A percentile compares a stretch with the other conserved stretches of the same genome.
Conservation (phyloP, 192 early-diverging fungal genomes). For the Linnemannia zychae region DNA sequence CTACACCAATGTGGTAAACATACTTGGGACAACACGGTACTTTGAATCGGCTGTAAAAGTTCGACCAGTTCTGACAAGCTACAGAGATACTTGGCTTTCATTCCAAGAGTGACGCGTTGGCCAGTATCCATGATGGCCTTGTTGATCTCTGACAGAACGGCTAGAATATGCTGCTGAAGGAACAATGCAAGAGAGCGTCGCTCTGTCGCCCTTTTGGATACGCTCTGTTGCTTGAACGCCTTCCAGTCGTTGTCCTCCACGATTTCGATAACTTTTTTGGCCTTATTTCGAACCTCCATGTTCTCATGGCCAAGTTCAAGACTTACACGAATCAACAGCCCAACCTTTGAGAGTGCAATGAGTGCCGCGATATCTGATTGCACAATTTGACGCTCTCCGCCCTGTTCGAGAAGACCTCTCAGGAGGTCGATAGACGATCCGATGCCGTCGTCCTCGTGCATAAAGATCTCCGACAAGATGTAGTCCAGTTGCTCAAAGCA, state of each 20-base stretch:
- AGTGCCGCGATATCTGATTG: conserved; percentile 8
- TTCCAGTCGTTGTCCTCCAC: conserved; percentile 34
- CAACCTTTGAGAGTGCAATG: conserved; percentile 17
- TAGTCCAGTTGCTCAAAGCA: conserved; percentile 37
- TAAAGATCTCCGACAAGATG: conserved; percentile 29
- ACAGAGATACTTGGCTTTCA: conserved; percentile 33
- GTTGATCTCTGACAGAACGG: conserved; percentile 44
- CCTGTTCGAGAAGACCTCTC: conserved; percentile 8
- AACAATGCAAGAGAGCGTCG: conserved; percentile 25
- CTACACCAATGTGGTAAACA: neutral
- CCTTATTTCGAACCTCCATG: neutral
- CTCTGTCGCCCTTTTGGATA: neutral
- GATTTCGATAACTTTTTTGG: conserved; percentile 16
- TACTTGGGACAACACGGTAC: conserved; percentile 36
- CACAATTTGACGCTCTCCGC: neutral
- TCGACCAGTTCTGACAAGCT: conserved; percentile 19
- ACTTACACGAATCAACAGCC: conserved; percentile 28
- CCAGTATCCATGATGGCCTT: conserved; percentile 23
- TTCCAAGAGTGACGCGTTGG: conserved; percentile 19
- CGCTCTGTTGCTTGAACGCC: neutral
- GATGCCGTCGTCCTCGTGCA: conserved; percentile 14
- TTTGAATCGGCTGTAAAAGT: conserved; percentile 31
- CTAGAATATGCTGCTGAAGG: conserved; percentile 34
- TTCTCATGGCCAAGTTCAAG: conserved; percentile 38
- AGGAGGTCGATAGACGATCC: conserved; percentile 21